Conservation (phyloP, 257 asterid species). For the Penstemon davidsonii region DNA sequence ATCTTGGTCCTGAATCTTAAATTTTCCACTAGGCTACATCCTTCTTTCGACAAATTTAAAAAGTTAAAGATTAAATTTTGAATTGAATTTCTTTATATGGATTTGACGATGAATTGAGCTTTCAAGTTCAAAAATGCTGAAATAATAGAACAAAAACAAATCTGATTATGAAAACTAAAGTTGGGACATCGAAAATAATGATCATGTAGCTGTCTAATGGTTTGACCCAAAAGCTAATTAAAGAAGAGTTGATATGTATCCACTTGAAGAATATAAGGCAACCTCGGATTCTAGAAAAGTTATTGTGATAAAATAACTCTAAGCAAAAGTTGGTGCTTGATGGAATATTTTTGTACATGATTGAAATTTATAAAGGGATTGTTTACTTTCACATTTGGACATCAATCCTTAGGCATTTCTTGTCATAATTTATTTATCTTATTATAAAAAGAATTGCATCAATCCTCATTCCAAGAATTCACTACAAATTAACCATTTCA, state of each 20-base stretch:
- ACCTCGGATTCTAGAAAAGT: constrained; percentile 57
- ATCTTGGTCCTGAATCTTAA: too few species aligned
- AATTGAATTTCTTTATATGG: too few species aligned
- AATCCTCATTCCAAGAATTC: constrained; percentile 43
- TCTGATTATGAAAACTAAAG: neutral
- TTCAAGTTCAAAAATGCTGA: too few species aligned
- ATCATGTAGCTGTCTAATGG: constrained; percentile 10
- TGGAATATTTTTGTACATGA: constrained; percentile 27
- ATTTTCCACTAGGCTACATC: too few species aligned
- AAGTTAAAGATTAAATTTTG: too few species aligned
- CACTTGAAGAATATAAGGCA: constrained; percentile 33
- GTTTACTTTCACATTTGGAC: constrained; percentile 21
- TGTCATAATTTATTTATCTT: constrained; percentile 5
- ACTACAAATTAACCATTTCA: neutral
- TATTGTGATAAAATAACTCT: neutral
- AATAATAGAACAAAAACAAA: neutral
- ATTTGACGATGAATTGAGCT: too few species aligned
- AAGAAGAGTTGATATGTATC: constrained; percentile 21
- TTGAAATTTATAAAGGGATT: constrained; percentile 30
- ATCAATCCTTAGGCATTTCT: constrained; percentile 37
- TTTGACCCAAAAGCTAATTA: constrained; percentile 42
- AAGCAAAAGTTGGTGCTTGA: neutral
- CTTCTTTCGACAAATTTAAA: too few species aligned
- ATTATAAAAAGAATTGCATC: constrained; percentile 20
- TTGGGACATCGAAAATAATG: neutral